Evolutionary conservation across 2,329 filamentous ascomycete genomes (phyloP), one percentile per base, ranked within the genome.

Genomic region (Zymoseptoria ardabiliae): DNA sequence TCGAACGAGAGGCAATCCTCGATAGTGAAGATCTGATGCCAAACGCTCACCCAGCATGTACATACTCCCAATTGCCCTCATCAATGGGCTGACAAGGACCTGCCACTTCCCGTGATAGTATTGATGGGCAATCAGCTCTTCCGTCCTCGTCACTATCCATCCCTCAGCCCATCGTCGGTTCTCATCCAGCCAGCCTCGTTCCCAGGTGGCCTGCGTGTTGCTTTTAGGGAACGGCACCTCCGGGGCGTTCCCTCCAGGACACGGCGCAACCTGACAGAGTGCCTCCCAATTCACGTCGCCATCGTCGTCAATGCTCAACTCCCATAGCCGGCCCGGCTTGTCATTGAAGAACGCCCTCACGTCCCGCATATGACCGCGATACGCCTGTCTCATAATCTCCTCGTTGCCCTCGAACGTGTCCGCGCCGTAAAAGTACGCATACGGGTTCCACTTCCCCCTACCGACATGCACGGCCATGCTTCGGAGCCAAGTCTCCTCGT

Each of bases 401-500:
- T 67, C 65, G 50, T 67, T 66, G 9, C 65, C 65, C 10, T 60
- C 59, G 22, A 63, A 63, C 4, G 59, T 63, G 45, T 64, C 63
- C 19, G 66, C 65, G 30, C 67, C 67, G 41, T 68, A 69, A 60
- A 69, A 68, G 21, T 66, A 55, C 19, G 56, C 58, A 50, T 67
- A 66, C 6, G 65, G 64, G 11, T 56, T 53, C 69, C 69, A 70
- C 54, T 58, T 54, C 1, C 69, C 69, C 22, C 68, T 57, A 2
- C 63, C 65, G 22, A 70, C 63, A 54, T 71, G 69, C 30, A 63
- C 58, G 9, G 61, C 58, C 67, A 71, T 70, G 41, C 65, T 69
- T 17, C 61, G 59, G 53, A 71, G 56, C 69, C 69, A 71, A 2
- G 65, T 67, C 45, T 67, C 63, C 50, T 70, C 68, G 54, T 71